Evolutionary conservation across 192 early-diverging fungal species (phyloP), one percentile per base, ranked within the genome.

Genomic region (Podila clonocystis): DNA sequence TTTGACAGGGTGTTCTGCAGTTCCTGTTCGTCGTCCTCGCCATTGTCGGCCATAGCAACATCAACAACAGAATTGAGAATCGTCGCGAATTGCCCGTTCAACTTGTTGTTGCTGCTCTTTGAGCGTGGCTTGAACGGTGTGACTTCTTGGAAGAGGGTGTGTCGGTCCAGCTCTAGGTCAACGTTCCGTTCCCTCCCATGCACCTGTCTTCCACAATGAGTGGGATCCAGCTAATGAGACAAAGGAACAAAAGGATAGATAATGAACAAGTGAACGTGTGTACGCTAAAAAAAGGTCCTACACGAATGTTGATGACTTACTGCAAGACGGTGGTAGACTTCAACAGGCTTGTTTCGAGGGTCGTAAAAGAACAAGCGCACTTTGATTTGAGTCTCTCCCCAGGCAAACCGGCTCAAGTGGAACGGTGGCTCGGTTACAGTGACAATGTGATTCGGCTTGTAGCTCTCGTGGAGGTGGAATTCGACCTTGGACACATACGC

Each of bases 301-400:
- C 34, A 6, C 9, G 5, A n/a, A 20, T 0, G 50, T 41, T 50
- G 26, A 38, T 33, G 11, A 67, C 67, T 74, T 84, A 94, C 91
- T 82, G 91, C 93, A 17, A 98, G 65, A 52, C 89, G 82, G 70
- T 96, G 95, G 20, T 95, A 91, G 17, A 98, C 72, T 67, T 97
- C 94, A 7, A 96, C 87, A 1, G 94, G 90, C 70, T 96, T 96
- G 83, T 97, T 97, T 36, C 89, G 82, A 22, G 85, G 85, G 83
- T 98, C 95, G 9, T 84, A 85, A 83, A 98, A 97, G 69, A 89
- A 91, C 20, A 98, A 55, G 63, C 94, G 91, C 19, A 96, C 80
- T 30, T 94, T 89, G 57, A 97, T 86, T 22, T 95, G 95, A 61
- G 95, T 97, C 82, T 98, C 97, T 36, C 97, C 97, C 96, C 96